A percentile compares a stretch with the other conserved stretches of the same genome.
Conservation (phyloP, 768 basidiomycete genomes). For the Cyclocybe aegerita region DNA sequence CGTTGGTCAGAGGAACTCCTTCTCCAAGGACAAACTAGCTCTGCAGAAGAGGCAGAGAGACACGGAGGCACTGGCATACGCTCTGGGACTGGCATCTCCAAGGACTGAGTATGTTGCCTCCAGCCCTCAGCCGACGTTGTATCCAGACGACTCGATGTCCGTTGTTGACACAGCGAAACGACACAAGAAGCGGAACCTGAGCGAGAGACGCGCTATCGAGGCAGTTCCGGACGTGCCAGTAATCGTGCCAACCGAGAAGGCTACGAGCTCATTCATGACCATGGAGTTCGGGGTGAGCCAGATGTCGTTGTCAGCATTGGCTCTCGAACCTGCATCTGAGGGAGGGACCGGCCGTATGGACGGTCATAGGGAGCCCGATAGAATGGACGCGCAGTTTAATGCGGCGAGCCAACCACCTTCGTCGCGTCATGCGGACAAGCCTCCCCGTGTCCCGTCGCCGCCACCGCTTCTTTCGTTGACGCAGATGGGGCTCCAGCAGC, state of each 20-base stretch:
- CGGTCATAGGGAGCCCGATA: not conserved
- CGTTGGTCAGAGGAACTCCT: slow-evolving; percentile 23
- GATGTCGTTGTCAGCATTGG: slow-evolving; percentile 27
- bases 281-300: slow-evolving; percentile 49
- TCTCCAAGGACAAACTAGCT: slow-evolving; percentile 20
- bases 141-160: slow-evolving; percentile 73
- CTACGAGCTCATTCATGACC: slow-evolving; percentile 44
- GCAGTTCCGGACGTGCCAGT: slow-evolving; percentile 18
- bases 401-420: slow-evolving; percentile 13
- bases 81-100: slow-evolving; percentile 40
- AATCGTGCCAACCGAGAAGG: slow-evolving; percentile 12
- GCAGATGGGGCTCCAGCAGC: slow-evolving; percentile 74
- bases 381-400: not conserved
- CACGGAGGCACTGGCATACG: slow-evolving; percentile 33
- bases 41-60: slow-evolving; percentile 41
- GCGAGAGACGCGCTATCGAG: slow-evolving; percentile 12
- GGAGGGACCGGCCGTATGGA: not conserved
- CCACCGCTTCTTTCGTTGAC: slow-evolving; percentile 70
- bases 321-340: slow-evolving; percentile 10
- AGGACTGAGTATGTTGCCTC: slow-evolving; percentile 32
- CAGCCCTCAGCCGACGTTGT: slow-evolving; percentile 62
- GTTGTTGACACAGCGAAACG: slow-evolving; percentile 16
- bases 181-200: slow-evolving; percentile 11
- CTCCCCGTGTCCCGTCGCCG: slow-evolving; percentile 80
- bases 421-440: slow-evolving; percentile 50